A percentile compares a stretch with the other conserved stretches of the same genome.
Conservation (phyloP, 2,329 filamentous ascomycete genomes). For the Keithomyces neogunnii region DNA sequence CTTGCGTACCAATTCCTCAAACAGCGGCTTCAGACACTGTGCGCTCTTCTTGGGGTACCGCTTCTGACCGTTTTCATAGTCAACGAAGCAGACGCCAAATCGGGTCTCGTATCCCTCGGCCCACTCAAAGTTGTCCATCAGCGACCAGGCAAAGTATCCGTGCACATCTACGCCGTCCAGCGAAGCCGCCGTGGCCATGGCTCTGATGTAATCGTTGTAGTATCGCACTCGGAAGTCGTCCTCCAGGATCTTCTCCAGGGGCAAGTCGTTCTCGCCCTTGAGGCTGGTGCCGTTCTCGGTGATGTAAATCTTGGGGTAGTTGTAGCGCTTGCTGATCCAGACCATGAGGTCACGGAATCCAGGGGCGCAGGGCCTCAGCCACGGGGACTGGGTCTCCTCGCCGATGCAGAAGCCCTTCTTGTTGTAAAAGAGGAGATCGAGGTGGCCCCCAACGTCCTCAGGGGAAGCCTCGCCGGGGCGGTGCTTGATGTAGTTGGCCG, state of each 20-base stretch:
- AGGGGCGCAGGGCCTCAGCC: slow-evolving; percentile 67
- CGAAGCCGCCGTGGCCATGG: slow-evolving; percentile 63
- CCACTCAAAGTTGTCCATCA: slow-evolving; percentile 90
- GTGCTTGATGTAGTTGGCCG: slow-evolving; percentile 77
- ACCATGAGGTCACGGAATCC: slow-evolving; percentile 71
- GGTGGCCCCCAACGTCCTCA: slow-evolving; percentile 66
- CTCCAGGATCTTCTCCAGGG: slow-evolving; percentile 61
- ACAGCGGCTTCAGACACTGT: slow-evolving; percentile 57
- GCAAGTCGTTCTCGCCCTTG: slow-evolving; percentile 72
- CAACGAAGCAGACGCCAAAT: slow-evolving; percentile 77
- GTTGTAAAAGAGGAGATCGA: slow-evolving; percentile 63
- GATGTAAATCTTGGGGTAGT: slow-evolving; percentile 70
- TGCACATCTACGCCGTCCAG: slow-evolving; percentile 70
- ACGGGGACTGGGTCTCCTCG: slow-evolving; percentile 71
- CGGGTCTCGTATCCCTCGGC: slow-evolving; percentile 84
- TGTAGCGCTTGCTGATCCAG: slow-evolving; percentile 73
- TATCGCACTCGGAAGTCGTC: slow-evolving; percentile 78
- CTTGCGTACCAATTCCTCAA: slow-evolving; percentile 61
- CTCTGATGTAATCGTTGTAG: slow-evolving; percentile 67
- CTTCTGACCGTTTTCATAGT: slow-evolving; percentile 73
- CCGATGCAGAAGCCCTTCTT: slow-evolving; percentile 69
- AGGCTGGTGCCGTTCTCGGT: slow-evolving; percentile 84
- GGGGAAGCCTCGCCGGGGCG: slow-evolving; percentile 49
- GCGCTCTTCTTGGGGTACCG: slow-evolving; percentile 77
- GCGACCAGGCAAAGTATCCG: slow-evolving; percentile 79